These are phyloP conservation scores for Didymosphaeria variabile DNA, from an alignment of 2,329 filamentous ascomycete species.

Conservation along the genomic window DNA sequence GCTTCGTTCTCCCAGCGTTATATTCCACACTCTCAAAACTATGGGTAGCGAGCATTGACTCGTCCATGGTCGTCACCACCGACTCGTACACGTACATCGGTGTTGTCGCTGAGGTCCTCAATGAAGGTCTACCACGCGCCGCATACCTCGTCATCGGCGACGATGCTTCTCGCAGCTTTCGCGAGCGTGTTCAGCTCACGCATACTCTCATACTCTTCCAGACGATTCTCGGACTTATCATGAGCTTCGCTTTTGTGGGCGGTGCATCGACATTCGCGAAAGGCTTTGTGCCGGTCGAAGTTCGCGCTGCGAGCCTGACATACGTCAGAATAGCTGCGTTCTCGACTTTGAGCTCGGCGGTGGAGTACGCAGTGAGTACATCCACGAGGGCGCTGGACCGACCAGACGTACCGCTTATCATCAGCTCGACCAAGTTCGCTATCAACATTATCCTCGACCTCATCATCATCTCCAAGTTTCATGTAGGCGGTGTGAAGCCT, in stretches of 20 bases:
- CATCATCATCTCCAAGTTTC: conserved; percentile 71
- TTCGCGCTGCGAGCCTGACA: conserved; percentile 64
- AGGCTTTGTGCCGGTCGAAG: conserved; percentile 70
- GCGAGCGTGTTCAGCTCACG: conserved; percentile 65
- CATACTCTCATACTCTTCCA: conserved; percentile 68
- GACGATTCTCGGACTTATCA: conserved; percentile 62
- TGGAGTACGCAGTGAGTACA: conserved; percentile 70
- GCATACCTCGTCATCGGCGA: conserved; percentile 76
- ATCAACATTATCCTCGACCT: conserved; percentile 74
- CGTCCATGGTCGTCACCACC: conserved; percentile 68
- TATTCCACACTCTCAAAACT: conserved; percentile 74
- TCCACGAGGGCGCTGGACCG: conserved; percentile 72
- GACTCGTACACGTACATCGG: conserved; percentile 76
- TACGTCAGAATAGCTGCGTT: conserved; percentile 74
- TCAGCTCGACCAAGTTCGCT: conserved; percentile 69
- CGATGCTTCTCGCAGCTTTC: conserved; percentile 60
- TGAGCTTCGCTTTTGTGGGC: conserved; percentile 67
- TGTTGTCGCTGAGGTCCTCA: conserved; percentile 72
- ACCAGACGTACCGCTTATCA: conserved; percentile 73
- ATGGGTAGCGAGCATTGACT: conserved; percentile 75
- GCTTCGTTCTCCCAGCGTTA: conserved; percentile 72
- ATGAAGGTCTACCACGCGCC: conserved; percentile 75
- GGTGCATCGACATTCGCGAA: conserved; percentile 65
- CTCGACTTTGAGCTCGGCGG: conserved; percentile 66
- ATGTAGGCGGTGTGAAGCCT: conserved; percentile 63